A percentile compares a stretch with the other conserved stretches of the same genome.
These are phyloP conservation scores for Teunomyces gatunensis DNA, from an alignment of 805 yeast species.

Conservation along the genomic window DNA sequence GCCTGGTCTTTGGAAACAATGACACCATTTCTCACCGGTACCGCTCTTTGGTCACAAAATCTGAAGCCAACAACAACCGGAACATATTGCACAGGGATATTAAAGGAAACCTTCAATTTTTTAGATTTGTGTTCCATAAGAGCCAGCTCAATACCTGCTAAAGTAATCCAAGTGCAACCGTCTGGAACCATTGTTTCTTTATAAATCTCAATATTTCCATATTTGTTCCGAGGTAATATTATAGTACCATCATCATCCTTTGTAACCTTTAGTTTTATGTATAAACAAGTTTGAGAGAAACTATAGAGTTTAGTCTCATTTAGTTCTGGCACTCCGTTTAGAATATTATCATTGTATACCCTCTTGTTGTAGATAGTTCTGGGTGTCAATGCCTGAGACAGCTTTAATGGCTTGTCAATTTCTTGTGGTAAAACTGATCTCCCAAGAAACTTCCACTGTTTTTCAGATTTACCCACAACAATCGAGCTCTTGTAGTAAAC, in stretches of 20 bases:
- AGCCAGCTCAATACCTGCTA: conserved; percentile 20
- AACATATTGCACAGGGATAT: conserved; percentile 18
- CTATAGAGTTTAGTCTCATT: conserved; percentile 22
- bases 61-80: conserved; percentile 34
- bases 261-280: conserved; percentile 12
- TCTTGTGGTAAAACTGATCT: conserved; percentile 23
- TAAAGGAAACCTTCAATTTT: conserved; percentile 4
- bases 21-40: conserved; percentile 29
- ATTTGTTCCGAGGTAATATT: conserved; percentile 25
- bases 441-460: conserved; percentile 35
- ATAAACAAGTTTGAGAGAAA: conserved; percentile 29
- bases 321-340: conserved; percentile 15
- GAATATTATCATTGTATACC: conserved; percentile 15
- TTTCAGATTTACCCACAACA: conserved; percentile 27
- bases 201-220: conserved; percentile 32
- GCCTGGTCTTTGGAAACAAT: conserved; percentile 19
- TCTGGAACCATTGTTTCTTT: conserved; percentile 29
- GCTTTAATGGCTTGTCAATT: conserved; percentile 16
- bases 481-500: conserved; percentile 22
- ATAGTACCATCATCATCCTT: conserved; percentile 3
- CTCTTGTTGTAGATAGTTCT: conserved; percentile 22
- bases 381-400: conserved; percentile 16
- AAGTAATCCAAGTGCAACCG: conserved; percentile 26
- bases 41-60: conserved; percentile 12
- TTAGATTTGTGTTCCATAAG: conserved; percentile 11